These are phyloP conservation scores for Backusella tuberculispora DNA, from an alignment of 192 early-diverging fungal species.

Conservation along the genomic window DNA sequence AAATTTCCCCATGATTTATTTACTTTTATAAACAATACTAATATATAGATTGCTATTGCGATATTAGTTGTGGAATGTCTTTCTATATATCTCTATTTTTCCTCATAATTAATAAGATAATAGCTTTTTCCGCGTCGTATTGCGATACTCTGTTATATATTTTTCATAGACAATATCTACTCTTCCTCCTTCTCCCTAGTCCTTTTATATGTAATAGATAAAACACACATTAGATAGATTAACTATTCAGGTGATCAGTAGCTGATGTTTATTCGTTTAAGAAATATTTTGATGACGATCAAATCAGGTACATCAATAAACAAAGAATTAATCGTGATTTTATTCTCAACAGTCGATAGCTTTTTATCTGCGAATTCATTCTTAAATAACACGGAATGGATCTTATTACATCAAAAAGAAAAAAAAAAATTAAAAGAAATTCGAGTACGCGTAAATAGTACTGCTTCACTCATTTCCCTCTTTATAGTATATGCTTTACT, in stretches of 20 bases:
- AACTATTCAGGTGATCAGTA: neutral
- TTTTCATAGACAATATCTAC: neutral
- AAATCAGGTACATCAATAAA: conserved; percentile 14
- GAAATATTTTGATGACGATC: conserved; percentile 1
- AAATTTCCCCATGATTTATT: conserved; percentile 10
- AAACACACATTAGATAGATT: neutral
- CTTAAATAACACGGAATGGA: conserved; percentile 9
- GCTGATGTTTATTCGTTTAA: neutral
- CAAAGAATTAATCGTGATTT: neutral
- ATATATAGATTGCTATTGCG: neutral
- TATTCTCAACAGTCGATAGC: conserved; percentile 10
- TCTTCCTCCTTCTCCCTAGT: neutral
- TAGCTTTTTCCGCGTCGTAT: neutral
- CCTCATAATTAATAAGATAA: neutral
- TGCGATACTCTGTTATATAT: neutral
- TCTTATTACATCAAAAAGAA: neutral
- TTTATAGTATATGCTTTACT: neutral
- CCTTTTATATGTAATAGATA: neutral
- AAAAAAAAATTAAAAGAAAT: neutral
- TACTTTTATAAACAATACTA: conserved; percentile 8
- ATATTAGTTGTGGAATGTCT: neutral
- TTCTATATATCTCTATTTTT: conserved; percentile 3
- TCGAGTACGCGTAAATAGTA: neutral
- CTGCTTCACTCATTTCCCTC: neutral
- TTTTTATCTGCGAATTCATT: conserved; percentile 2